These are phyloP conservation scores for barrel medic (Medicago truncatula) DNA, from an alignment of 306 rosid species.

Conservation along the genomic window MtrunA17r5.0-ANR NC_053043.1:1977501-1978000, in stretches of 20 bases:
- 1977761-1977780: not conserved
- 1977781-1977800: not conserved
- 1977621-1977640: constrained; percentile 1
- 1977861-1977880: constrained; percentile 24
- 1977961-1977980: constrained; percentile 50
- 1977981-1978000: constrained; percentile 50
- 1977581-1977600: not conserved
- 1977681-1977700: not conserved
- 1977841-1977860: not conserved
- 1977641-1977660: not conserved
- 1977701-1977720: too few species aligned
- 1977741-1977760: not conserved
- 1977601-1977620: not conserved
- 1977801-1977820: not conserved
- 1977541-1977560: not conserved
- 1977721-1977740: not conserved
- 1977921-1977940: constrained; percentile 37
- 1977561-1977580: not conserved
- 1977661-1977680: not conserved
- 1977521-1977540: not conserved
- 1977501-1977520: not conserved
- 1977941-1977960: constrained; percentile 36
- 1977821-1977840: not conserved
- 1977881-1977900: constrained; percentile 31
- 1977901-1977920: constrained; percentile 49